Conservation (phyloP, 192 early-diverging fungal species). For the Dispira parvispora region DNA sequence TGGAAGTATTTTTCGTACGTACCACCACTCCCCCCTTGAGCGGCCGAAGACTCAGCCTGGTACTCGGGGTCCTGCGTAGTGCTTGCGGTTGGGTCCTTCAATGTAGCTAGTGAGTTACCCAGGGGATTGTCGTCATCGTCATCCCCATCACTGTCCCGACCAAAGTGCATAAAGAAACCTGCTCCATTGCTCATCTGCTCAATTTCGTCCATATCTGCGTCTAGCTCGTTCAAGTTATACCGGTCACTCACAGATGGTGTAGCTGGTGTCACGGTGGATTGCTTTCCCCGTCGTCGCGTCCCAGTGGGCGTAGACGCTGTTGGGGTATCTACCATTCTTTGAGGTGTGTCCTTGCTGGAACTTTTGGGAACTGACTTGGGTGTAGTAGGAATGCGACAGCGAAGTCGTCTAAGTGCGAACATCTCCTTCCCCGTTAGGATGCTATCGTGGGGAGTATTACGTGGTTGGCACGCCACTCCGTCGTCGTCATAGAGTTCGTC, state of each 20-base stretch:
- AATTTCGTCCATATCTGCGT: constrained; percentile 1
- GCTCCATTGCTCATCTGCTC: constrained; percentile 4
- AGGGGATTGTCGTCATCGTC: background rate
- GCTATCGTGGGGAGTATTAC: background rate
- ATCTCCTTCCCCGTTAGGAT: background rate
- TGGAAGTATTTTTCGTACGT: constrained; percentile 69
- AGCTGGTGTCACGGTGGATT: background rate
- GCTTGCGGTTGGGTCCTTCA: background rate
- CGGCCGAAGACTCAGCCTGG: background rate
- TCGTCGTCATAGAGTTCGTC: background rate
- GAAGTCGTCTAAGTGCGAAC: background rate
- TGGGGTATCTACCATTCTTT: background rate
- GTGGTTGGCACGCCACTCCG: background rate
- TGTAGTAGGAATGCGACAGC: background rate
- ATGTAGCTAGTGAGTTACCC: background rate
- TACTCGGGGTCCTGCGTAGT: background rate
- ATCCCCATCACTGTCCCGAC: constrained; percentile 4
- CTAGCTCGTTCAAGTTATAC: constrained; percentile 8
- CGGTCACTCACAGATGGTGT: background rate
- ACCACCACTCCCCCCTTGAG: constrained; percentile 22
- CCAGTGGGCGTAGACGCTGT: background rate
- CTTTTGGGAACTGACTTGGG: background rate
- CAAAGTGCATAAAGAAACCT: constrained; percentile 11
- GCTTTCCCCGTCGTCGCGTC: background rate
- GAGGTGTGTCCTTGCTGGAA: background rate